phyloP scores from a whole-genome alignment of 2,329 filamentous ascomycete species.

The Aspergillus intermedius region DNA sequence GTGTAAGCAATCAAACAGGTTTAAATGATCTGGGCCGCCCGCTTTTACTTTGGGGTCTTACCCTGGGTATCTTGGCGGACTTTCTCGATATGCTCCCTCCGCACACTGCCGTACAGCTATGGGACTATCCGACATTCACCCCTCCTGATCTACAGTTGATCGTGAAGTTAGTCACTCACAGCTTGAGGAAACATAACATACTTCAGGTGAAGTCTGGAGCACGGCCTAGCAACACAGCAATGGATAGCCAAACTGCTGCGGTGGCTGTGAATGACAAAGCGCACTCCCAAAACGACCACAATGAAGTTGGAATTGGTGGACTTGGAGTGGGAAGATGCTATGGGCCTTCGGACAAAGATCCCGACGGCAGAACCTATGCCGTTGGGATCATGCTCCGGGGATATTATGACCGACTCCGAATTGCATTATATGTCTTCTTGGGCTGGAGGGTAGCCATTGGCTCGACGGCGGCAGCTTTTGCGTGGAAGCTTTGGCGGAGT shows the following conservation, averaged over 20 bases:
- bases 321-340: slow-evolving; percentile 31
- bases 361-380: slow-evolving; percentile 27
- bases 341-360: slow-evolving; percentile 17
- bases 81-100: slow-evolving; percentile 63
- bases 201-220: slow-evolving; percentile 24
- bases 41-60: slow-evolving; percentile 62
- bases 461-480: slow-evolving; percentile 21
- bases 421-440: slow-evolving; percentile 36
- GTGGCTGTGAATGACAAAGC: slow-evolving; percentile 16
- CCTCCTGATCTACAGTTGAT: slow-evolving; percentile 54
- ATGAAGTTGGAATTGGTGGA: slow-evolving; percentile 34
- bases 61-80: slow-evolving; percentile 60
- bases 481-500: slow-evolving; percentile 24
- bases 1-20: slow-evolving; percentile 21
- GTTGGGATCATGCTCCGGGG: slow-evolving; percentile 38
- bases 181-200: slow-evolving; percentile 49
- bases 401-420: slow-evolving; percentile 36
- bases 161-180: slow-evolving; percentile 55
- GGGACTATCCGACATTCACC: slow-evolving; percentile 64
- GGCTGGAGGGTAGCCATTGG: slow-evolving; percentile 31
- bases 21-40: slow-evolving; percentile 36
- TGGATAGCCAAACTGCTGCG: slow-evolving; percentile 31
- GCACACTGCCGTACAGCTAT: slow-evolving; percentile 54
- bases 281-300: slow-evolving; percentile 20
- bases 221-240: slow-evolving; percentile 24